Evolutionary conservation across 352 stramenopile species (phyloP).

Genomic region (Pelagophyceae sp.): DNA sequence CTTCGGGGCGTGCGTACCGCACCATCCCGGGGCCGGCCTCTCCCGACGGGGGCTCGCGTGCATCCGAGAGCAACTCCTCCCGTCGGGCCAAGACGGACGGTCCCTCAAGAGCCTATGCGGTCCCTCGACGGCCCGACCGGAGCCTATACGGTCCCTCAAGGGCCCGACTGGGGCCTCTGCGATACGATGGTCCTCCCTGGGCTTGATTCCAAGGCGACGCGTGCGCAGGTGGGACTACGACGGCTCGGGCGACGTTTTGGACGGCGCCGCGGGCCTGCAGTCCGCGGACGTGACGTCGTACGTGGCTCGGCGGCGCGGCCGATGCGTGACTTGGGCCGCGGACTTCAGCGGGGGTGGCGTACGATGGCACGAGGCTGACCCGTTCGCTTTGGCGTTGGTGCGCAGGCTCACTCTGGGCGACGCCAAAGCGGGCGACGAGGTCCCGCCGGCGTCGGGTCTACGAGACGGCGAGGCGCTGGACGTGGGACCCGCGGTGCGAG

Average conservation of each 20-base stretch:
- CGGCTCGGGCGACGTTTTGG: background rate
- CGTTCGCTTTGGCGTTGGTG: background rate
- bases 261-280: background rate
- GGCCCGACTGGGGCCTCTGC: too few relatives aligned
- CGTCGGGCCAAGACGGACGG: background rate
- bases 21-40: too few relatives aligned
- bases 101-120: too few relatives aligned
- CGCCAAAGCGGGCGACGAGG: background rate
- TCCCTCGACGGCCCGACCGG: too few relatives aligned
- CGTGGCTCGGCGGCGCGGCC: background rate
- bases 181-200: too few relatives aligned
- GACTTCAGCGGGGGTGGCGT: background rate
- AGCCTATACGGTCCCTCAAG: too few relatives aligned
- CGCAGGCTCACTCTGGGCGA: background rate
- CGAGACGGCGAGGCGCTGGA: background rate
- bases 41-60: background rate
- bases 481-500: background rate
- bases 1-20: background rate
- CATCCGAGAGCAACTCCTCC: too few relatives aligned
- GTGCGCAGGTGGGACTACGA: background rate
- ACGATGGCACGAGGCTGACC: background rate
- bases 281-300: constrained; percentile 1
- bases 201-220: too few relatives aligned
- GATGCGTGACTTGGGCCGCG: background rate
- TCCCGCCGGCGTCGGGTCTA: background rate